These are phyloP conservation scores for Gossypium stocksii DNA, from an alignment of 345 rosid species.

Conservation along the genomic window DNA sequence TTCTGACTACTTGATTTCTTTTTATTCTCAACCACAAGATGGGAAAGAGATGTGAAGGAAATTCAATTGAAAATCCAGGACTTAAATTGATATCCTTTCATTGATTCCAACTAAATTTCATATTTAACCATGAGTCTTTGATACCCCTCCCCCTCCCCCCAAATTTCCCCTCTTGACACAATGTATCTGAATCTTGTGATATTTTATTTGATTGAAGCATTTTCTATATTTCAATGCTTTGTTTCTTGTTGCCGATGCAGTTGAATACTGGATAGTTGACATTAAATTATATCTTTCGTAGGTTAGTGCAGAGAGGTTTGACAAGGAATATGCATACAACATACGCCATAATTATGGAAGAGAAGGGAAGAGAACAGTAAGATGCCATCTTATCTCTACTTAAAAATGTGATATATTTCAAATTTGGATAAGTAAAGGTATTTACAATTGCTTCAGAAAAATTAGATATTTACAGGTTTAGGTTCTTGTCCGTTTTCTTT, in stretches of 20 bases:
- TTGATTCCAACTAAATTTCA: background rate
- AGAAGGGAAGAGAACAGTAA: slow-evolving; percentile 92
- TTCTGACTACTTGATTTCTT: slow-evolving; percentile 3
- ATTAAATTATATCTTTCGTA: slow-evolving; percentile 23
- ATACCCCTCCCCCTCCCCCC: background rate
- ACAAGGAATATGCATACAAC: slow-evolving; percentile 81
- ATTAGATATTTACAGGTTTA: background rate
- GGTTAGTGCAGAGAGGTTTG: slow-evolving; percentile 90
- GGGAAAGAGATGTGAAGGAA: background rate
- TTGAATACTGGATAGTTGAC: background rate
- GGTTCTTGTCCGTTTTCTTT: background rate
- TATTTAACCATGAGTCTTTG: background rate
- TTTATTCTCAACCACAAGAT: background rate
- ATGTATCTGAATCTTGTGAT: background rate
- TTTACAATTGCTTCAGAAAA: background rate
- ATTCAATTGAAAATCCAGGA: background rate
- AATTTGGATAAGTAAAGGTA: background rate
- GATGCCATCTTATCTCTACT: slow-evolving; percentile 21
- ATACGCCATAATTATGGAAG: slow-evolving; percentile 91
- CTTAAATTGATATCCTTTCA: background rate
- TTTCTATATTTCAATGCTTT: background rate
- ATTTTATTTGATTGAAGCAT: background rate
- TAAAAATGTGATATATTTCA: background rate
- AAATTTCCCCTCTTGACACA: background rate
- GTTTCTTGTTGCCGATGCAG: background rate